A percentile compares a stretch with the other conserved stretches of the same genome.
phyloP scores from a whole-genome alignment of 805 yeast species.

The Wickerhamiella cacticola region DNA sequence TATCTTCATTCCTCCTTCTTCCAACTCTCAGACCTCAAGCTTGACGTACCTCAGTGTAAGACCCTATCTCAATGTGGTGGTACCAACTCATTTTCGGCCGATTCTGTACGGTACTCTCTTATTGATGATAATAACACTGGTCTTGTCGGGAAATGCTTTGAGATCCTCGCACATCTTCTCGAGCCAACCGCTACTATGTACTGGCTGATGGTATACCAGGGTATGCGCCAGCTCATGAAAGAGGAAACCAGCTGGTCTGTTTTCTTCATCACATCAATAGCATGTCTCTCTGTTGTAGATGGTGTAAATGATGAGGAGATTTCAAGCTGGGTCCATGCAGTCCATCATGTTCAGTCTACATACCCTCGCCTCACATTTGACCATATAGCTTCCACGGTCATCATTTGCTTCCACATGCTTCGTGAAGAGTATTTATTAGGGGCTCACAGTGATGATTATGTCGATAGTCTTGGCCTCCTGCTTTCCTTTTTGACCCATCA shows the following conservation, averaged over 20 bases:
- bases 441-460: slow-evolving; percentile 31
- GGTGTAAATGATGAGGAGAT: neutral
- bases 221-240: neutral
- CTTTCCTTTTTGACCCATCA: slow-evolving; percentile 45
- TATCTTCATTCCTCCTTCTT: slow-evolving; percentile 9
- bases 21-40: neutral
- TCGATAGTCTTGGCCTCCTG: slow-evolving; percentile 38
- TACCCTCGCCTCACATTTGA: neutral
- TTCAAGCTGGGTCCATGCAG: neutral
- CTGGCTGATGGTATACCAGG: slow-evolving; percentile 11
- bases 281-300: neutral
- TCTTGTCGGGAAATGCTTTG: slow-evolving; percentile 9
- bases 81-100: neutral
- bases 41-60: neutral
- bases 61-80: neutral
- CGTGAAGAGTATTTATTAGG: slow-evolving; percentile 65
- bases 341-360: neutral
- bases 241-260: slow-evolving; percentile 4
- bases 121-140: slow-evolving; percentile 2
- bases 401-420: slow-evolving; percentile 58
- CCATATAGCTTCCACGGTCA: slow-evolving; percentile 31
- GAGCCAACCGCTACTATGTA: slow-evolving; percentile 2
- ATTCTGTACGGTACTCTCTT: neutral
- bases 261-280: slow-evolving; percentile 1
- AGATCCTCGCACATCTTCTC: neutral